These are phyloP conservation scores for Penicillium sp. DNA, from an alignment of 2,329 filamentous ascomycete genomes.

Conservation along the genomic window DNA sequence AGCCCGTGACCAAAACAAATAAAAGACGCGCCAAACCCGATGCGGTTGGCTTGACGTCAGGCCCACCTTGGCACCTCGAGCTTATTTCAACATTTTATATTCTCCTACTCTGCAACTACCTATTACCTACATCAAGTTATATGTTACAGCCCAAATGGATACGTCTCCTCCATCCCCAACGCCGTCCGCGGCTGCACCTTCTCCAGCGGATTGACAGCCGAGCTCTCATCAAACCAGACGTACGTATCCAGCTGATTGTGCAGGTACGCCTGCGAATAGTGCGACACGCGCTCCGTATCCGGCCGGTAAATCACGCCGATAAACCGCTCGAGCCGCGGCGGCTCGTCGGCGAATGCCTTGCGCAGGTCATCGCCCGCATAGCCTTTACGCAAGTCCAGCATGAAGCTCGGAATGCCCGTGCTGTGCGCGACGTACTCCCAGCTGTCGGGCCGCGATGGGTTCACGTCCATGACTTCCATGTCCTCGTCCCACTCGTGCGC, in stretches of 20 bases:
- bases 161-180: slow-evolving; percentile 46
- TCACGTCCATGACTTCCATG: slow-evolving; percentile 49
- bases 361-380: slow-evolving; percentile 32
- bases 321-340: slow-evolving; percentile 44
- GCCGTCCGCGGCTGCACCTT: slow-evolving; percentile 25
- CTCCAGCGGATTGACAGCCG: slow-evolving; percentile 45
- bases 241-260: slow-evolving; percentile 49
- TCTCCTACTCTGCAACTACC: background rate
- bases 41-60: background rate
- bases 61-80: background rate
- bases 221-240: slow-evolving; percentile 49
- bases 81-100: background rate
- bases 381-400: slow-evolving; percentile 44
- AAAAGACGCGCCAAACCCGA: background rate
- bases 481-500: slow-evolving; percentile 50
- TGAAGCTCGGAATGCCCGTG: slow-evolving; percentile 42
- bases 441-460: slow-evolving; percentile 44
- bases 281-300: slow-evolving; percentile 46
- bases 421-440: slow-evolving; percentile 50
- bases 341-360: slow-evolving; percentile 33
- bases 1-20: slow-evolving; percentile 13
- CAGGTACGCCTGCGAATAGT: slow-evolving; percentile 47
- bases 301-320: slow-evolving; percentile 53
- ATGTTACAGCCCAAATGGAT: slow-evolving; percentile 51
- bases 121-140: background rate